phyloP scores from a whole-genome alignment of 768 basidiomycete genomes.

The Strobilomyces confusus region DNA sequence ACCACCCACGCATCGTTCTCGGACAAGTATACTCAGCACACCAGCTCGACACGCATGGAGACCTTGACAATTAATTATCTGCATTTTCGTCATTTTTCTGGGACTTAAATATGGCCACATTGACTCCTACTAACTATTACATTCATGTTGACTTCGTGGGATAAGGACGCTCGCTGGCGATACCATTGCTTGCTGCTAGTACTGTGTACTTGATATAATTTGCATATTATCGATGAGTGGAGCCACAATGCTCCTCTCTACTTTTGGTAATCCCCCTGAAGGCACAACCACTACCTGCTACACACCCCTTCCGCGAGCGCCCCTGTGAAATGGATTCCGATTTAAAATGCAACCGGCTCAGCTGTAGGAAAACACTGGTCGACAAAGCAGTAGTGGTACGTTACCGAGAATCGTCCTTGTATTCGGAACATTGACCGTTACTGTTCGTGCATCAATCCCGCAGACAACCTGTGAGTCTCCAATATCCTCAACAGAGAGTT shows the following conservation, averaged over 20 bases:
- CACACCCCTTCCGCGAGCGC: neutral
- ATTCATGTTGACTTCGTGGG: constrained; percentile 28
- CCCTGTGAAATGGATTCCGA: constrained; percentile 60
- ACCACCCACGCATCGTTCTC: constrained; percentile 43
- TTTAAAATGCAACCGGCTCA: constrained; percentile 74
- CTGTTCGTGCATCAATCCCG: constrained; percentile 10
- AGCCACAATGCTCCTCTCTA: constrained; percentile 3
- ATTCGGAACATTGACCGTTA: neutral
- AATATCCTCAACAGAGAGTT: neutral
- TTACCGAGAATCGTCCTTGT: constrained; percentile 8
- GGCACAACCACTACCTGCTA: neutral
- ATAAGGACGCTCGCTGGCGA: constrained; percentile 25
- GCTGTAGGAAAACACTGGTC: constrained; percentile 59
- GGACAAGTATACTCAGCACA: constrained; percentile 38
- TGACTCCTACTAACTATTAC: constrained; percentile 24
- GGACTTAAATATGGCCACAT: constrained; percentile 14
- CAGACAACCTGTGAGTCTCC: constrained; percentile 54
- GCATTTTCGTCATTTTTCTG: constrained; percentile 16
- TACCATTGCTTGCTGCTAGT: constrained; percentile 19
- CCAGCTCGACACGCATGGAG: constrained; percentile 61
- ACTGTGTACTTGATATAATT: constrained; percentile 25
- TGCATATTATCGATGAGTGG: neutral
- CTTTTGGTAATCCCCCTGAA: constrained; percentile 8
- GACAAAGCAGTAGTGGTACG: constrained; percentile 87
- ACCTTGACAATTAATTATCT: constrained; percentile 40